These are phyloP conservation scores for Aphanomyces invadans DNA, from an alignment of 352 stramenopile genomes.

Conservation along the genomic window DNA sequence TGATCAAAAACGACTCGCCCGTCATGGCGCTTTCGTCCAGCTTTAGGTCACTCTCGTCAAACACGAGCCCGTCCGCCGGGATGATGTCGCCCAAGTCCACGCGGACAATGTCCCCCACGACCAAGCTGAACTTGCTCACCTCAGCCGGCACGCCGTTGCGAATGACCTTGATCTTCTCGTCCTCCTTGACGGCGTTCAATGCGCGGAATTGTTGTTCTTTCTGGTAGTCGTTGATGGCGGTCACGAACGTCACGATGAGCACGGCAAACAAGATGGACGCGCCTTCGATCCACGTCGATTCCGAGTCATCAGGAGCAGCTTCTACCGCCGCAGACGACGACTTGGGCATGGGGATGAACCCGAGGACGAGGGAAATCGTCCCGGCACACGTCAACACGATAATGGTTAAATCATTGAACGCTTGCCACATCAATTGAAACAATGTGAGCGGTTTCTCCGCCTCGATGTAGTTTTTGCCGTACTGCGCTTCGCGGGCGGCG, in stretches of 20 bases:
- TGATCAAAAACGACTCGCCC: conserved; percentile 74
- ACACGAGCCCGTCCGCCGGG: conserved; percentile 72
- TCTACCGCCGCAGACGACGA: neutral
- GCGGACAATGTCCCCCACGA: conserved; percentile 59
- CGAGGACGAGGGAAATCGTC: conserved; percentile 47
- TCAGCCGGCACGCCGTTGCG: conserved; percentile 22
- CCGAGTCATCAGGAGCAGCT: neutral
- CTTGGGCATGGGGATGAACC: conserved; percentile 21
- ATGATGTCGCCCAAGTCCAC: conserved; percentile 54
- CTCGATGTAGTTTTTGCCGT: conserved; percentile 57
- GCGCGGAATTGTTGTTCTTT: conserved; percentile 43
- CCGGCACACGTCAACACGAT: conserved; percentile 59
- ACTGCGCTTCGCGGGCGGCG: conserved; percentile 42
- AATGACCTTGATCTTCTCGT: conserved; percentile 30
- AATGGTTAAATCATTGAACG: conserved; percentile 61
- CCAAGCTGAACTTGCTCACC: conserved; percentile 38
- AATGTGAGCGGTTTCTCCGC: conserved; percentile 40
- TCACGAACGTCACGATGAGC: conserved; percentile 84
- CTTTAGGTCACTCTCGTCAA: conserved; percentile 63
- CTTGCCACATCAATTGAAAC: conserved; percentile 79
- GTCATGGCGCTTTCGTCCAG: conserved; percentile 84
- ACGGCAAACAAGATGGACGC: conserved; percentile 78
- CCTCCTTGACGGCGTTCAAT: conserved; percentile 29
- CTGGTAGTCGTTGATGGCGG: conserved; percentile 79
- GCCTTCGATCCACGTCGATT: conserved; percentile 82